Conservation (phyloP, 148 eudicot species). For the Nyssa sinensis region DNA sequence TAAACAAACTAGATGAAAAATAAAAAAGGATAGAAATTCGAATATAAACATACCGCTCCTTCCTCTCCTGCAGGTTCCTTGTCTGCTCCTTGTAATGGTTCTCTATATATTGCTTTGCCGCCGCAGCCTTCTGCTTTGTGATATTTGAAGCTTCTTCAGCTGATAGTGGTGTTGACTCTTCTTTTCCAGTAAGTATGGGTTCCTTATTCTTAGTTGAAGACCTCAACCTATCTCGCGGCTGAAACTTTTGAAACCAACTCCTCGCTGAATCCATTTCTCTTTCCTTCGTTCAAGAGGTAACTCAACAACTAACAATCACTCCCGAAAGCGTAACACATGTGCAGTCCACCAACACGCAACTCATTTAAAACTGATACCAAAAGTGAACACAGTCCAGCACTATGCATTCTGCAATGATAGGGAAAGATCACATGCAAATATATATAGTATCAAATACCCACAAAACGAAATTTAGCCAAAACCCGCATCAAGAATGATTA, state of each 20-base stretch:
- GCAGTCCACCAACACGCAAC: constrained; percentile 4
- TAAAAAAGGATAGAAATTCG: neutral
- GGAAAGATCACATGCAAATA: neutral
- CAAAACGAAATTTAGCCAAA: neutral
- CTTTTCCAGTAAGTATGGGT: constrained; percentile 45
- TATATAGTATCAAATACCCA: neutral
- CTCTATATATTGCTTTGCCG: constrained; percentile 96
- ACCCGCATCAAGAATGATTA: neutral
- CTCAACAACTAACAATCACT: constrained; percentile 20
- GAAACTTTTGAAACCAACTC: constrained; percentile 92
- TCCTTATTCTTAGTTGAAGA: constrained; percentile 65
- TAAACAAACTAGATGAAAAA: neutral
- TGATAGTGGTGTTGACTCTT: constrained; percentile 45
- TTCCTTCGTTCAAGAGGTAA: constrained; percentile 22
- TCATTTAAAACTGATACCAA: neutral
- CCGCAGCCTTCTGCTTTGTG: constrained; percentile 88
- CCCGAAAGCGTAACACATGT: too few relatives aligned
- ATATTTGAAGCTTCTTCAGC: constrained; percentile 77
- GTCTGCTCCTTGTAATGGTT: constrained; percentile 99
- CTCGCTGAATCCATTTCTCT: constrained; percentile 76
- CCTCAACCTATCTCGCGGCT: constrained; percentile 75
- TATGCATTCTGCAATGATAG: constrained; percentile 3
- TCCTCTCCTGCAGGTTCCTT: constrained; percentile 95
- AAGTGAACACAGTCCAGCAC: neutral
- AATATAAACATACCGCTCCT: constrained; percentile 59